These are phyloP conservation scores for Syncephalastrum racemosum DNA, from an alignment of 371 early-diverging fungal genomes.

Conservation along the genomic window DNA sequence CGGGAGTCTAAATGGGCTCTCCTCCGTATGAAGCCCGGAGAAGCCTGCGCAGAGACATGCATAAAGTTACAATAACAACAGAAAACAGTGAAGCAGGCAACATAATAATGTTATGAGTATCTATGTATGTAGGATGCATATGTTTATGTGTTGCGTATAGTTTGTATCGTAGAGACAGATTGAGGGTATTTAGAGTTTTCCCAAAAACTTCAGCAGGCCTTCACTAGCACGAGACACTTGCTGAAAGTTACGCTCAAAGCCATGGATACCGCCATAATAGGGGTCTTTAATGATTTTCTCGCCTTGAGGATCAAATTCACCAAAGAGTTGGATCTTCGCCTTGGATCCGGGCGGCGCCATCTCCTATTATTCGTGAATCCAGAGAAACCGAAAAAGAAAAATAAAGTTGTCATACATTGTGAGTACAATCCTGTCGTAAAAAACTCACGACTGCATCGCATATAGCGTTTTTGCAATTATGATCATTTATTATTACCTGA, in stretches of 20 bases:
- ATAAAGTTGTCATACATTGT: not conserved
- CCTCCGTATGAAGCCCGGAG: too few relatives aligned
- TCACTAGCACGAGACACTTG: slow-evolving; percentile 72
- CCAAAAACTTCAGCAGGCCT: slow-evolving; percentile 37
- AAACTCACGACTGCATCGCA: too few relatives aligned
- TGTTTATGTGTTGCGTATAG: too few relatives aligned
- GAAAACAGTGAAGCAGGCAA: too few relatives aligned
- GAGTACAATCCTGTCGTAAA: not conserved
- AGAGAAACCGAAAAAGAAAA: not conserved
- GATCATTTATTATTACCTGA: slow-evolving; percentile 38
- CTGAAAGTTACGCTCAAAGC: slow-evolving; percentile 85
- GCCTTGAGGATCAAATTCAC: slow-evolving; percentile 80
- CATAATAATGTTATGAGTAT: too few relatives aligned
- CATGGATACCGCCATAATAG: slow-evolving; percentile 86
- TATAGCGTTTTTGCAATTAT: not conserved
- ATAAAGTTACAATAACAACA: too few relatives aligned
- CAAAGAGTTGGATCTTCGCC: slow-evolving; percentile 74
- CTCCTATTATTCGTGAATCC: slow-evolving; percentile 18
- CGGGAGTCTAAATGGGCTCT: too few relatives aligned
- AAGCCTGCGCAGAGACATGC: too few relatives aligned
- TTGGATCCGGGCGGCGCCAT: slow-evolving; percentile 23
- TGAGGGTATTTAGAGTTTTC: slow-evolving; percentile 20
- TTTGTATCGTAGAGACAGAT: too few relatives aligned
- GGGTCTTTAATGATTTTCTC: slow-evolving; percentile 83
- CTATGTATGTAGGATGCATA: too few relatives aligned